A percentile compares a stretch with the other conserved stretches of the same genome.
These are phyloP conservation scores for Galeopsis tetrahit DNA, from an alignment of 257 asterid genomes.

Conservation along the genomic window DNA sequence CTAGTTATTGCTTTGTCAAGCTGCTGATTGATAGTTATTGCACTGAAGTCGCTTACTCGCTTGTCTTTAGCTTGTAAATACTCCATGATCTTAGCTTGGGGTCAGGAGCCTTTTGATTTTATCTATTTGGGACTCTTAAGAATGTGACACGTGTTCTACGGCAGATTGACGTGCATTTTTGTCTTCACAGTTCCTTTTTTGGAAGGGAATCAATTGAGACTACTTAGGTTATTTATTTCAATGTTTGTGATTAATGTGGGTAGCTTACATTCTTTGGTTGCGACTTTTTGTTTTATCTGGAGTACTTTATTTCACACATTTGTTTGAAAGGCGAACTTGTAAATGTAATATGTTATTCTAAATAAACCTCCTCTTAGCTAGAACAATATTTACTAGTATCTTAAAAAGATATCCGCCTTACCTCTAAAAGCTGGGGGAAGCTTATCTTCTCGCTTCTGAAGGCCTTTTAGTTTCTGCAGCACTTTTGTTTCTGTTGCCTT, in stretches of 20 bases:
- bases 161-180: slow-evolving; percentile 12
- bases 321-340: slow-evolving; percentile 11
- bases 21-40: slow-evolving; percentile 18
- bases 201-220: slow-evolving; percentile 15
- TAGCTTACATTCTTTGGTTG: neutral
- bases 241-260: slow-evolving; percentile 10
- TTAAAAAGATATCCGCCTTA: neutral
- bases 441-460: slow-evolving; percentile 3
- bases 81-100: neutral
- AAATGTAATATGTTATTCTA: slow-evolving; percentile 2
- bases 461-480: slow-evolving; percentile 4
- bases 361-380: neutral
- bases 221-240: slow-evolving; percentile 5
- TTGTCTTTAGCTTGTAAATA: slow-evolving; percentile 12
- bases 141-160: slow-evolving; percentile 22
- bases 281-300: neutral
- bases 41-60: neutral
- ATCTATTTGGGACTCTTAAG: neutral
- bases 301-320: slow-evolving; percentile 3
- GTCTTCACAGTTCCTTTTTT: slow-evolving; percentile 5
- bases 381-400: too few relatives aligned
- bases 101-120: neutral
- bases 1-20: slow-evolving; percentile 22
- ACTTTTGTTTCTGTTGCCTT: neutral
- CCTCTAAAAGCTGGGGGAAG: neutral